Evolutionary conservation across 345 rosid species (phyloP).

Genomic region (Euphorbia tirucalli): DNA sequence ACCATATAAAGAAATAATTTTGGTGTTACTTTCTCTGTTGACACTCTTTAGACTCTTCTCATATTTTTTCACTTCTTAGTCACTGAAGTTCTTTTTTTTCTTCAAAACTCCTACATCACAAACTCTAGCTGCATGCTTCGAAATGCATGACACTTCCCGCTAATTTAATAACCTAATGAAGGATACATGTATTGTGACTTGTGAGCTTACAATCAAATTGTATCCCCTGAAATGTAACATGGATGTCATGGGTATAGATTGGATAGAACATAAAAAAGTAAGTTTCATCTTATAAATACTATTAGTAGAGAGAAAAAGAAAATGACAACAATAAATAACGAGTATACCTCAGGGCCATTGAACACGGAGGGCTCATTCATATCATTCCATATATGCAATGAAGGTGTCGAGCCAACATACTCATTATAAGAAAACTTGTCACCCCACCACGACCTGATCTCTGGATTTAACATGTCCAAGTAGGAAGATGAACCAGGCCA

Average conservation of each 20-base stretch:
- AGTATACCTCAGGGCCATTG: conserved; percentile 95
- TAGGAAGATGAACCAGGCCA: conserved; percentile 99
- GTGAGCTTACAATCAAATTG: neutral
- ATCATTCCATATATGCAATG: conserved; percentile 96
- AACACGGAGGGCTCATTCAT: conserved; percentile 99
- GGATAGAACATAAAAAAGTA: neutral
- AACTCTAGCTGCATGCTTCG: too few species aligned
- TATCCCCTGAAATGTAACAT: neutral
- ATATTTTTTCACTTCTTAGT: neutral
- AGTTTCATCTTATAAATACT: neutral
- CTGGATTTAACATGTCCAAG: conserved; percentile 74
- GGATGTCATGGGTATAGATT: neutral
- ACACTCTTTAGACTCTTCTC: neutral
- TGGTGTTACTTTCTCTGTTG: neutral
- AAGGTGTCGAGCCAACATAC: conserved; percentile 86
- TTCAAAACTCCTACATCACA: neutral
- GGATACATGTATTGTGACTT: neutral
- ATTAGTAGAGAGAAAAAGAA: neutral
- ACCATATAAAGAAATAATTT: neutral
- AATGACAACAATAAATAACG: neutral
- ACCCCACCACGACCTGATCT: conserved; percentile 92
- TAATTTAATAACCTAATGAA: neutral
- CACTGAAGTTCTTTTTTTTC: neutral
- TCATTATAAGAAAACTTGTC: conserved; percentile 68
- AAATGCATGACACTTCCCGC: neutral